Evolutionary conservation across 2,329 filamentous ascomycete genomes (phyloP), one percentile per base, ranked within the genome.

Genomic region (Coleophoma eucalyptorum): DNA sequence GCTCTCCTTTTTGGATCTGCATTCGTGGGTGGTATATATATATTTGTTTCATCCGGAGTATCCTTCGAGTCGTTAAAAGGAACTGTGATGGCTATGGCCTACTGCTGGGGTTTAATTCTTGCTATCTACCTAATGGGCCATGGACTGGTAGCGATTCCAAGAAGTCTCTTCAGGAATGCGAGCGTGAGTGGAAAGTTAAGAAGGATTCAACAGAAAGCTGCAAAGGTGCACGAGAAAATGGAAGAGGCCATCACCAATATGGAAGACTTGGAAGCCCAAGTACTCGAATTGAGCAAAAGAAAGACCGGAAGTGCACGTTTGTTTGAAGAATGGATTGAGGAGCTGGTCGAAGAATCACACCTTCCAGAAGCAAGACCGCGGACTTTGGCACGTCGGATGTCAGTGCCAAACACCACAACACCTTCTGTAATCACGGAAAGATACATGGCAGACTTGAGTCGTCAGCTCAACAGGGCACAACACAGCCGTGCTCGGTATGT

Each of bases 61-160:
- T 80, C 84, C 21, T 79, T 87, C 52, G 77, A 75, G 2, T 87
- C 86, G 0, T 77, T 97, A 59, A 96, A 96, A 72, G 86, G 82
- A 34, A 75, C 95, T 38, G 79, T 96, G 56, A 96, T 99, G 89
- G 93, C 94, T 13, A 75, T 97, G 53, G 89, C 93, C 35, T 99
- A 99, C 69, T 90, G 90, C 53, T 97, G 92, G 88, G 91, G 92
- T 61, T 73, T 99, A 60, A 78, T 93, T 4, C 77, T 97, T 48
- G 94, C 92, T 43, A 96, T 99, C 55, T 97, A 96, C 64, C 78
- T 99, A 38, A 97, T 99, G 93, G 94, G 94, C 6, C 94, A 99
- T 68, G 94, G 94, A 7, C 77, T 99, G 21, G 94, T 99, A 32
- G 88, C 92, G 1, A 88, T 99, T 51, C 94, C 94, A 1, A 80